Evolutionary conservation across 2,329 filamentous ascomycete species (phyloP), one percentile per base, ranked within the genome.

Genomic region (Hortaea werneckii): DNA sequence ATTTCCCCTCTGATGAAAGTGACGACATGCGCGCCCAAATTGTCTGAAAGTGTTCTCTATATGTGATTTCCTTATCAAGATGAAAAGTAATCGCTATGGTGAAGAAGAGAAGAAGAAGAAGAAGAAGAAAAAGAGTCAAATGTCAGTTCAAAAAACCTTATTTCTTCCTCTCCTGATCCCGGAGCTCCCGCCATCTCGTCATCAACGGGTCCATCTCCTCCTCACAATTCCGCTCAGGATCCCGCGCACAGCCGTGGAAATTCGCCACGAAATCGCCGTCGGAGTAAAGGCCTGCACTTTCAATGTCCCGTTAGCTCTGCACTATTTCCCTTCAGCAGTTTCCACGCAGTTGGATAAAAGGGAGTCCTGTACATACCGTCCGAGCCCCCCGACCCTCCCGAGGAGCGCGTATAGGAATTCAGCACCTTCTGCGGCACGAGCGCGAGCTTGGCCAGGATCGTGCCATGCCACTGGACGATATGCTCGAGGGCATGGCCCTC

Each of bases 391-490:
- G 20, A 20, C 20, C 53, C 55, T 41, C 54, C 58, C 5, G 67
- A 68, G 43, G 69, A 66, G 39, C 64, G 62, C 50, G 75, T 81
- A 66, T 95, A 96, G 0, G 86, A 78, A 60, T 94, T 94, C 63
- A 98, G 70, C 30, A 76, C 73, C 43, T 83, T 78, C 66, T 98
- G 92, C 2, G 90, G 88, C n/a, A 98, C 75, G 20, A 98, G 74
- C 1, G 85, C 89, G 50, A 96, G 71, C 62, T 88, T 92, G 34
- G 90, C 87, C 8, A 98, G 77, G 39, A 98, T 83, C 0, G 92
- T 98, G 28, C 90, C 88, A 63, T 98, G 92, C 94, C 92, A 98
- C 65, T 75, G 71, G 49, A 75, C 70, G 41, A 75, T 70, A 52
- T 75, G 72, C 56, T 74, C 92, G 71, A 98, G 67, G 42, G 90